Evolutionary conservation across 805 yeast genomes (phyloP).

Genomic region (Kodamaea kakaduensis): DNA sequence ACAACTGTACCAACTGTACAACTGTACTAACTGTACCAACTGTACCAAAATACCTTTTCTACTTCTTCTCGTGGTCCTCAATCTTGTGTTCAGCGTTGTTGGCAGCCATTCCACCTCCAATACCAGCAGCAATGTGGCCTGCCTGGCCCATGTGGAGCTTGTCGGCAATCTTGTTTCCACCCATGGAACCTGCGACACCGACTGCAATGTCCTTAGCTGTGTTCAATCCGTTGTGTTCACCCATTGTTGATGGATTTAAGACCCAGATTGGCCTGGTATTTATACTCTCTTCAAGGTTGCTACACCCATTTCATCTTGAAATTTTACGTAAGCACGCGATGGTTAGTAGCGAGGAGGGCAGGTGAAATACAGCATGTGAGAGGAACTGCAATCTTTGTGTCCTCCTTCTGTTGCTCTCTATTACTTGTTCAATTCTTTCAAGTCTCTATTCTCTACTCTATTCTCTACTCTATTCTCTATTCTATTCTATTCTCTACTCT

Average conservation of each 20-base stretch:
- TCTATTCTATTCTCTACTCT: too few species aligned
- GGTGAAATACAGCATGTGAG: too few species aligned
- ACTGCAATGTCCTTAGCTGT: conserved; percentile 33
- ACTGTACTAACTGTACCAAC: neutral
- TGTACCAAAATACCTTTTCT: neutral
- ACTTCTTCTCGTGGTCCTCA: conserved; percentile 17
- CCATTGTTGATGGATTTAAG: conserved; percentile 9
- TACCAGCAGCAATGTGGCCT: conserved; percentile 32
- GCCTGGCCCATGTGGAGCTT: conserved; percentile 26
- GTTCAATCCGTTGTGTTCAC: conserved; percentile 12
- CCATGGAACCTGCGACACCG: conserved; percentile 36
- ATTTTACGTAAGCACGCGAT: neutral
- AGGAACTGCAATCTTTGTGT: too few species aligned
- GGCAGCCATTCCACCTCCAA: conserved; percentile 33
- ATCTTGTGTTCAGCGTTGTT: conserved; percentile 30
- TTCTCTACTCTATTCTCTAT: too few species aligned
- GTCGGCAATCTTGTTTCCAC: conserved; percentile 37
- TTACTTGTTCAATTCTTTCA: too few species aligned
- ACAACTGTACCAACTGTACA: neutral
- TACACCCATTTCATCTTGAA: neutral
- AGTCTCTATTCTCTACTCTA: too few species aligned
- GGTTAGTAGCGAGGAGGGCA: too few species aligned
- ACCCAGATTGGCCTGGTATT: neutral
- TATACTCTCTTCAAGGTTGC: conserved; percentile 4
- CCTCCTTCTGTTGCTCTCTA: too few species aligned